A percentile compares a stretch with the other conserved stretches of the same genome.
These are phyloP conservation scores for Coemansia sp. DNA, from an alignment of 192 early-diverging fungal genomes.

Conservation along the genomic window DNA sequence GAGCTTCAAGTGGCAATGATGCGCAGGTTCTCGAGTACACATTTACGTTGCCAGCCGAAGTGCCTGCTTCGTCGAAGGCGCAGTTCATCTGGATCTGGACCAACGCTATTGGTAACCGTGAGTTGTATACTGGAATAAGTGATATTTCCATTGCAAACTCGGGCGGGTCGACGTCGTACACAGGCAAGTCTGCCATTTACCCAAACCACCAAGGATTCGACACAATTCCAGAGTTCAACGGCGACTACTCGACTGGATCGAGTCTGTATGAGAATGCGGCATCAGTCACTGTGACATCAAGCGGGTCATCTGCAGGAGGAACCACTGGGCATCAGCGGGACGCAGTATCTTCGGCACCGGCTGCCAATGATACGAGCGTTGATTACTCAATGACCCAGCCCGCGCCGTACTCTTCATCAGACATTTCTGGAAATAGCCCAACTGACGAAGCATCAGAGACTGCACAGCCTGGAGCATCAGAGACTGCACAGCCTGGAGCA, in stretches of 20 bases:
- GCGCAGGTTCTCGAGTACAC: conserved; percentile 5
- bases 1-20: conserved; percentile 13
- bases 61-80: conserved; percentile 54
- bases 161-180: conserved; percentile 19
- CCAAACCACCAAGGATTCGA: conserved; percentile 38
- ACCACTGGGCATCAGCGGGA: neutral
- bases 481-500: too few species aligned
- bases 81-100: conserved; percentile 63
- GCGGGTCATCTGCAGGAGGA: neutral
- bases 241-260: neutral
- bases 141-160: conserved; percentile 16
- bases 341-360: neutral
- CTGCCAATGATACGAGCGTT: neutral
- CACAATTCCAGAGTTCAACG: conserved; percentile 46
- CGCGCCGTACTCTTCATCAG: neutral
- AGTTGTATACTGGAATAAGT: conserved; percentile 39
- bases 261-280: neutral
- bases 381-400: neutral
- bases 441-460: neutral
- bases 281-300: neutral
- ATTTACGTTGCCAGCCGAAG: conserved; percentile 47
- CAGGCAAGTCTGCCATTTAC: conserved; percentile 20
- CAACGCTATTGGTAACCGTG: conserved; percentile 61
- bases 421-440: neutral
- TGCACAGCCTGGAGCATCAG: neutral